These are phyloP conservation scores for Aspergillus wentii DNA, from an alignment of 495 filamentous ascomycete genomes.

Conservation along the genomic window DNA sequence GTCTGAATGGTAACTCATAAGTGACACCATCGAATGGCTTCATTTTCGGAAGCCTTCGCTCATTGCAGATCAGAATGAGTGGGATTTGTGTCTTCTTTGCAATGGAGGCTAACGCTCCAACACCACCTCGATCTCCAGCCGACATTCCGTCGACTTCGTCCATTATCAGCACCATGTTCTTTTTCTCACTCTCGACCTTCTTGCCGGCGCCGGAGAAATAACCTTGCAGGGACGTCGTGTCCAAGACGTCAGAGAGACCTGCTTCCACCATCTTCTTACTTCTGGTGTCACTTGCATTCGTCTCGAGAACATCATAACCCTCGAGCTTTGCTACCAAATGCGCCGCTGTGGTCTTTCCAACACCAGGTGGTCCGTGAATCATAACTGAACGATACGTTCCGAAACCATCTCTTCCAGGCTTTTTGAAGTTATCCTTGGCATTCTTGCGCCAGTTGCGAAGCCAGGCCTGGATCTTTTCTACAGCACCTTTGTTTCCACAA, in stretches of 20 bases:
- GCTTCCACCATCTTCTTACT: constrained; percentile 95
- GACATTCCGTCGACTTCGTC: constrained; percentile 99
- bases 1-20: constrained; percentile 79
- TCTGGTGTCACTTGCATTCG: constrained; percentile 93
- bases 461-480: constrained; percentile 88
- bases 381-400: constrained; percentile 79
- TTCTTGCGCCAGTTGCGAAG: constrained; percentile 74
- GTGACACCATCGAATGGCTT: constrained; percentile 88
- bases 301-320: constrained; percentile 90
- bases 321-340: constrained; percentile 90
- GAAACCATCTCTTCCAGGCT: constrained; percentile 73
- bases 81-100: constrained; percentile 94
- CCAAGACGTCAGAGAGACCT: constrained; percentile 79
- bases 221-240: constrained; percentile 87
- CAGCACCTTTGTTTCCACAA: constrained; percentile 87
- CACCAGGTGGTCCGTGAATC: constrained; percentile 90
- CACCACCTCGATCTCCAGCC: constrained; percentile 91
- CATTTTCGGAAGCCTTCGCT: constrained; percentile 90
- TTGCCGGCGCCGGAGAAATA: constrained; percentile 86
- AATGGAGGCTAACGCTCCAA: constrained; percentile 86
- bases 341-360: constrained; percentile 96
- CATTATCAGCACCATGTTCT: constrained; percentile 95
- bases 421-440: constrained; percentile 69
- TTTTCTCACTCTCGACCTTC: constrained; percentile 73
- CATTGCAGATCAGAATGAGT: constrained; percentile 97